A percentile compares a stretch with the other conserved stretches of the same genome.
phyloP scores from a whole-genome alignment of 768 basidiomycete species.

The Boletus tylopilopsis region DNA sequence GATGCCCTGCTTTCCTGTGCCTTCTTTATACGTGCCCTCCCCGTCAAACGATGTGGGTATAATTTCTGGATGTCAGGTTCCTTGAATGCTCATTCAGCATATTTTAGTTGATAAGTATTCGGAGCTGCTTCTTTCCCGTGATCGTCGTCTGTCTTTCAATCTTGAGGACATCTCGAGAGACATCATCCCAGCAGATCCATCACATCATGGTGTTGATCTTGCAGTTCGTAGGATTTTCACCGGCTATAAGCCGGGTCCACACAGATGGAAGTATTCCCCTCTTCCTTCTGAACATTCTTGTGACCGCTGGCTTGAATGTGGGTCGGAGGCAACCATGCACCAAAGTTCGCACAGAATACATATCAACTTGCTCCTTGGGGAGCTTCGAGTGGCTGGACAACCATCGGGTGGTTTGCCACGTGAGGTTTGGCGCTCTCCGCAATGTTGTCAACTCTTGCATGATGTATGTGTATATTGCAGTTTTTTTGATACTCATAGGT shows the following conservation, averaged over 20 bases:
- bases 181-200: background rate
- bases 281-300: too few species aligned
- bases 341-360: background rate
- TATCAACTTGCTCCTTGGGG: constrained; percentile 12
- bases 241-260: constrained; percentile 1
- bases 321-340: background rate
- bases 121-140: background rate
- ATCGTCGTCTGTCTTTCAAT: too few species aligned
- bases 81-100: background rate
- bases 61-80: background rate
- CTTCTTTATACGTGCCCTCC: constrained; percentile 18
- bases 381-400: constrained; percentile 17
- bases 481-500: too few species aligned
- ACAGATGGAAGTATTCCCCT: constrained; percentile 7
- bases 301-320: constrained; percentile 14
- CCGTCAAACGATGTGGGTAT: background rate
- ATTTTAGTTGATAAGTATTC: background rate
- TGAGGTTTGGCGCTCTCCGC: background rate
- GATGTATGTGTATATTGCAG: background rate
- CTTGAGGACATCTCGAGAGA: too few species aligned
- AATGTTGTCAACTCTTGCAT: background rate
- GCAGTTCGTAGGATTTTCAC: background rate
- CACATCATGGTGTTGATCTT: constrained; percentile 8
- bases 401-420: constrained; percentile 10
- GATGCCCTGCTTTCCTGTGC: background rate